Evolutionary conservation across 1,284 basidiomycete species (phyloP), one percentile per base, ranked within the genome.

Genomic region (Cutaneotrichosporon spelunceum): DNA sequence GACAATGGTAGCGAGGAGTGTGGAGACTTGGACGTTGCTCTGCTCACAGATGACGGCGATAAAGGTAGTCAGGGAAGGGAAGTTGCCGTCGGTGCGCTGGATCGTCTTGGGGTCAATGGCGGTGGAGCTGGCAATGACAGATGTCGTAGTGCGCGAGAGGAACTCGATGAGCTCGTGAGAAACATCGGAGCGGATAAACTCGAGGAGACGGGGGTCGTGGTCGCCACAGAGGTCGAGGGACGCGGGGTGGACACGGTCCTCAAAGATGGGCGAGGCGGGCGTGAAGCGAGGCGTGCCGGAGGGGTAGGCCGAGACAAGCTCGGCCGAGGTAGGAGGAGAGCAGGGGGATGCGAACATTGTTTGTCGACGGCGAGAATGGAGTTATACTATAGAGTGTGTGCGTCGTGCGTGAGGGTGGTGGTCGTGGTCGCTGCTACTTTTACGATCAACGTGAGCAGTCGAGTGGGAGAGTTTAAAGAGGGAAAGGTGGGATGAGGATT

Each of bases 11-110:
- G 91, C 87, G 63, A 98, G 86, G 60, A 99, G 84, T 44, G 93
- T 98, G 16, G 92, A 85, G 3, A 91, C 91, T 78, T 94, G 91
- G 47, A 98, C 92, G 75, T 93, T 92, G 59, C 91, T 91, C 73
- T 86, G 84, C 70, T 88, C 83, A 71, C 94, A 88, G 60, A 98
- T 84, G 75, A 87, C 86, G 61, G 85, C 81, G 76, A 99, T 93
- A 80, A 98, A 99, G 59, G 88, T 84, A 72, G 94, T 88, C 59
- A 99, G 83, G 45, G 87, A 84, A 7, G 88, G 88, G n/a, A 91
- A 81, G 64, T 70, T 81, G 45, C 45, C 26, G 52, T 66, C 68
- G 60, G 56, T 36, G 8, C 34, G 33, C 11, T 57, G 29, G 61
- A 69, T 47, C 66, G 67, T 53, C 70, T 70, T 60, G 57, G 57